Evolutionary conservation across 2,329 filamentous ascomycete genomes (phyloP).

Genomic region (Thermothelomyces thermophilus): DNA sequence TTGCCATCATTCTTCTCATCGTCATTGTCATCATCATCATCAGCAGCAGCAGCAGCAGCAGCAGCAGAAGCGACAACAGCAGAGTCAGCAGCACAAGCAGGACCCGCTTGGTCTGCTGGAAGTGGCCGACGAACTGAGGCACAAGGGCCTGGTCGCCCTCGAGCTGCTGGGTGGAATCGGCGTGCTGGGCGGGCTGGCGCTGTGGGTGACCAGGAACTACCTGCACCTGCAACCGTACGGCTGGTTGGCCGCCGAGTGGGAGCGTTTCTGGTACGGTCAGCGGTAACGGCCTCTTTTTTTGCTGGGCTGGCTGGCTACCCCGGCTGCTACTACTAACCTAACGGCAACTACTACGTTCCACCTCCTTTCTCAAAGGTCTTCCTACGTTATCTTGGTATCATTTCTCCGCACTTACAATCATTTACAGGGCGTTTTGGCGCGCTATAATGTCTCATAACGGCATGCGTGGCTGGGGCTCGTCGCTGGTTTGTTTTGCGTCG

Average conservation of each 20-base stretch:
- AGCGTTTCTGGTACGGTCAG: constrained; percentile 26
- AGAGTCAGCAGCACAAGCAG: constrained; percentile 37
- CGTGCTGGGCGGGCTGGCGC: constrained; percentile 63
- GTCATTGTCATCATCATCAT: background rate
- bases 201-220: constrained; percentile 45
- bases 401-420: background rate
- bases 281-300: background rate
- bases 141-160: constrained; percentile 59
- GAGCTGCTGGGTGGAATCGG: constrained; percentile 70
- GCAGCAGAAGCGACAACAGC: background rate
- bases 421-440: background rate
- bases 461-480: background rate
- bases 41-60: background rate
- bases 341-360: too few species aligned
- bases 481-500: background rate
- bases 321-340: too few species aligned
- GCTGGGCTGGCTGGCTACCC: too few species aligned
- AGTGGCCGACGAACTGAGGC: constrained; percentile 59
- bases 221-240: constrained; percentile 25
- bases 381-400: background rate
- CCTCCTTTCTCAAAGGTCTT: too few species aligned
- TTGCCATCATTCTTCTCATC: too few species aligned
- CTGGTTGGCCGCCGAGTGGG: constrained; percentile 28
- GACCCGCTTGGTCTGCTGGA: constrained; percentile 76
- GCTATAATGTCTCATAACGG: background rate